A percentile compares a stretch with the other conserved stretches of the same genome.
Evolutionary conservation across 2,329 filamentous ascomycete species (phyloP).

Genomic region (Fusarium sp.): DNA sequence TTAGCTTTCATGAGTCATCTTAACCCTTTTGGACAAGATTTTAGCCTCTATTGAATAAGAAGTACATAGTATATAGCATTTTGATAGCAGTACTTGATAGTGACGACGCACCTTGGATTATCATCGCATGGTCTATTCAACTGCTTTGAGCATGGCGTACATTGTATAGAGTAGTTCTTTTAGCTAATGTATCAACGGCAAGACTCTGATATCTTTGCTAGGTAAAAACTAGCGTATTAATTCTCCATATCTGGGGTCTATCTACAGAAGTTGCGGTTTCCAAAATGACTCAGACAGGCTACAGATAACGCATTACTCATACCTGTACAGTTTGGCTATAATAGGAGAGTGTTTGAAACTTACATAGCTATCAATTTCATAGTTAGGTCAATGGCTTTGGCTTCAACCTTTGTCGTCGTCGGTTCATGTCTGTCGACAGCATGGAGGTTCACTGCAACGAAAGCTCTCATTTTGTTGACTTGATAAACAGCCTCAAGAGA

Average conservation of each 20-base stretch:
- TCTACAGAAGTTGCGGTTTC: no score
- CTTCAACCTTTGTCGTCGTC: background rate
- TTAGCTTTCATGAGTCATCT: constrained; percentile 1
- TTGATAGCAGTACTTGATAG: background rate
- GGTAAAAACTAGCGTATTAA: no score
- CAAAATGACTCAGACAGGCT: no score
- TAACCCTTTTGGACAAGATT: background rate
- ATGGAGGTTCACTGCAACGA: background rate
- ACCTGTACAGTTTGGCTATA: no score
- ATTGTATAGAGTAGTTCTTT: background rate
- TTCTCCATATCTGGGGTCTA: no score
- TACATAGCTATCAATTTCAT: background rate
- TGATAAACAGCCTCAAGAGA: no score
- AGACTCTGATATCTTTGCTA: no score
- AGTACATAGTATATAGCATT: background rate
- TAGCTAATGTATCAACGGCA: background rate
- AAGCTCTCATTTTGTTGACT: constrained; percentile 1
- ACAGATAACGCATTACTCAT: no score
- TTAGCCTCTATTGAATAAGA: background rate
- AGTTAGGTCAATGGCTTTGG: background rate
- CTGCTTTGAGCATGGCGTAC: background rate
- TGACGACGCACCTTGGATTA: no score
- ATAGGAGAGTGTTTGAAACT: no score
- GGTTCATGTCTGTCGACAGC: no score
- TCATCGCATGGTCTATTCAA: no score